Evolutionary conservation across 176 grass and related monocot genomes (phyloP).

Genomic region (Ampelocalamus luodianensis): DNA sequence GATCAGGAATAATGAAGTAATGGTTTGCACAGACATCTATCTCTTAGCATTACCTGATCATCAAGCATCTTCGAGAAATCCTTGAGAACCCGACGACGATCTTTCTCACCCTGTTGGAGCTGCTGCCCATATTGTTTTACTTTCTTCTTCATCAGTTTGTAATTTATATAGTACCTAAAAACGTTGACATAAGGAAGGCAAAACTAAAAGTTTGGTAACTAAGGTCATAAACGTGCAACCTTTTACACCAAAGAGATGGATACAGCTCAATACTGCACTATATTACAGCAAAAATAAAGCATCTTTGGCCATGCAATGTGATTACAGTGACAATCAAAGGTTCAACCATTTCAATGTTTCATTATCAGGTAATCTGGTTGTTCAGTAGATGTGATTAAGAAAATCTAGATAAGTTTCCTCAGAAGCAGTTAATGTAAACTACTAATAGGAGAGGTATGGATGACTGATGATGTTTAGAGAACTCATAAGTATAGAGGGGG

Average conservation of each 20-base stretch:
- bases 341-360: conserved; percentile 8
- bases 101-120: conserved; percentile 77
- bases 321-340: neutral
- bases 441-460: neutral
- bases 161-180: conserved; percentile 96
- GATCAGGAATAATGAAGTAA: conserved; percentile 17
- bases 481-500: neutral
- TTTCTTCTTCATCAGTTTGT: conserved; percentile 99
- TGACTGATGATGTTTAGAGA: neutral
- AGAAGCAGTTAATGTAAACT: neutral
- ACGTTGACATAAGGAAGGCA: conserved; percentile 28
- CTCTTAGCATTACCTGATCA: conserved; percentile 74
- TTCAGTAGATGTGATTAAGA: conserved; percentile 10
- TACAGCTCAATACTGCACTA: neutral
- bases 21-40: neutral
- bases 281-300: neutral
- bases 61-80: conserved; percentile 98
- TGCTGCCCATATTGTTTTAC: conserved; percentile 88
- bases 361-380: conserved; percentile 9
- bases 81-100: conserved; percentile 78
- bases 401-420: neutral
- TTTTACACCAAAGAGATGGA: neutral
- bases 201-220: conserved; percentile 10
- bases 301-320: too few relatives aligned
- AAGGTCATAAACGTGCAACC: neutral